Base-by-base conservation (phyloP, 2,329 filamentous ascomycete species). In the Epichloe brachyelytri region DNA sequence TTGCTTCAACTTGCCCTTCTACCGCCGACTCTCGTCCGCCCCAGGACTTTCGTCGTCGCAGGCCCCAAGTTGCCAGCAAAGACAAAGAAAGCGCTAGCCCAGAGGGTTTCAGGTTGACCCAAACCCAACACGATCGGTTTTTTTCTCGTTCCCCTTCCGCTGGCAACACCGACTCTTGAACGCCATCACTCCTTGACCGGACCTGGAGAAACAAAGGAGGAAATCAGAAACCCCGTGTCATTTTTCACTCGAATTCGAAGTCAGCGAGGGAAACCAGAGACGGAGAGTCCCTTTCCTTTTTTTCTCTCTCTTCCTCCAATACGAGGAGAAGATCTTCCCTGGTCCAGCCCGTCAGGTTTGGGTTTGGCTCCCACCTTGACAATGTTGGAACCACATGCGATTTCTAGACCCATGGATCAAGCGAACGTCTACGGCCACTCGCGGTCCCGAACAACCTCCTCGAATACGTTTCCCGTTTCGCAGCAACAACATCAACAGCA, bases 361-460 rank as follows among this genome's bases (percentile, higher is more conserved):
- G 38, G 7, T 3, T 39, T 22, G 34, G 39, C 39, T 17, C 11
- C 5, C 26, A 2, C 30, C 15, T 20, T 15, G 36, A 55, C 26
- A 55, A 67, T 66, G 64, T 55, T 66, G 54, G 65, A 65, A 55
- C 60, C 64, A 15, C 64, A 63, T 54, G 55, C 57, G 34, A 60
- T 60, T 51, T 59, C 62, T 51, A 60, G 62, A 52, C 63, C 61
- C 50, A 60, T 66, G 56, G 63, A 68, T 52, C 64, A 64, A 40
- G 58, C 62, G 47, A 61, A 57, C 55, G 58, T 68, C 55, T 78
- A 79, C 62, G 67, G 71, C 50, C 78, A 80, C 58, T 78, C 75
- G 37, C 71, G 76, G 59, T 71, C 75, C 49, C 70, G 77, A 60
- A 79, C 76, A n/a, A 74, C 71, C 14, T 80, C 77, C 2, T 80